Conservation (phyloP, 2,329 filamentous ascomycete species). For the Aspergillus novoparasiticus region DNA sequence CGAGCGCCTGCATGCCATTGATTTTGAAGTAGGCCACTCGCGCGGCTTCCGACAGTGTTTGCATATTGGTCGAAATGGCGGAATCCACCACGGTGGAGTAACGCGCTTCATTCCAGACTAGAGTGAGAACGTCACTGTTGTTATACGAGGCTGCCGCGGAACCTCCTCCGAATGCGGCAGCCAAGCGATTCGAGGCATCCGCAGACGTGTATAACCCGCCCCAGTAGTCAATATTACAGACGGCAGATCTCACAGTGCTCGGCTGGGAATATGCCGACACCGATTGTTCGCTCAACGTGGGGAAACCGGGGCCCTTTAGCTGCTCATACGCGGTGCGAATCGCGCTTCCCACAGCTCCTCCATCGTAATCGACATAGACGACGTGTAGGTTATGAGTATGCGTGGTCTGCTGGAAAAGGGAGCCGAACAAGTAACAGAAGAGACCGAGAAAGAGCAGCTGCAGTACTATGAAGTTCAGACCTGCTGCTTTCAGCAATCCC, state of each 20-base stretch:
- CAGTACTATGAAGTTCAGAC: conserved; percentile 34
- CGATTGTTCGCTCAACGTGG: conserved; percentile 31
- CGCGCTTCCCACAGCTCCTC: conserved; percentile 36
- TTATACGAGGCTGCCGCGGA: conserved; percentile 37
- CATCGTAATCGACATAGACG: conserved; percentile 44
- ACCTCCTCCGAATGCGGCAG: conserved; percentile 38
- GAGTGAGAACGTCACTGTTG: conserved; percentile 37
- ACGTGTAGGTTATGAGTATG: conserved; percentile 40
- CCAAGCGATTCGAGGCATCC: conserved; percentile 43
- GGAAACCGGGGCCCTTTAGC: conserved; percentile 32
- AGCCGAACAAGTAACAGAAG: conserved; percentile 42
- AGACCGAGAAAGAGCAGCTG: conserved; percentile 41
- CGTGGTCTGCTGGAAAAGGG: conserved; percentile 35
- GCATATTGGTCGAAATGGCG: conserved; percentile 34
- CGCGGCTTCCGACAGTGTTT: conserved; percentile 36
- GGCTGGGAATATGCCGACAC: conserved; percentile 22
- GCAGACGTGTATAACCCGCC: conserved; percentile 33
- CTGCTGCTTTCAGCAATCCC: background rate
- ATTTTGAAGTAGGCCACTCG: conserved; percentile 36
- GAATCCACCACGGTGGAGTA: conserved; percentile 45
- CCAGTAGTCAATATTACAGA: conserved; percentile 42
- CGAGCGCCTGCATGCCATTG: conserved; percentile 35
- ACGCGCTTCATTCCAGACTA: conserved; percentile 51
- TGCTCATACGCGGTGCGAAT: conserved; percentile 35
- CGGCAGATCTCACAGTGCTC: conserved; percentile 23